These are phyloP conservation scores for Boletus pseudo-olivaceus DNA, from an alignment of 768 basidiomycete species.

Conservation along the genomic window DNA sequence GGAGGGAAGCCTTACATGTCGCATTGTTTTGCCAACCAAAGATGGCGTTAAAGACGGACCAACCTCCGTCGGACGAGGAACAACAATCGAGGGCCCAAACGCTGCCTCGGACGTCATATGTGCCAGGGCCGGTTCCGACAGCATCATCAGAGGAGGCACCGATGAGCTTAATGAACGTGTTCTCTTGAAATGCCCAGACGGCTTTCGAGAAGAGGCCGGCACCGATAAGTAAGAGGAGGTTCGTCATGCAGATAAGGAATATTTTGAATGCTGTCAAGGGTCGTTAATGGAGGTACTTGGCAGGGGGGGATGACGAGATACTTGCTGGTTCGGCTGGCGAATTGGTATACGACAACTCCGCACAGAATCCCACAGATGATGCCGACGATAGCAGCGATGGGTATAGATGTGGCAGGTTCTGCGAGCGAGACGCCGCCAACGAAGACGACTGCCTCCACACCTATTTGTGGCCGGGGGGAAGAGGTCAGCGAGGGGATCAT, in stretches of 20 bases:
- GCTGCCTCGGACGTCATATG: slow-evolving; percentile 74
- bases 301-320: background rate
- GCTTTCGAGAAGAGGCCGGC: slow-evolving; percentile 87
- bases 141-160: slow-evolving; percentile 71
- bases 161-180: slow-evolving; percentile 64
- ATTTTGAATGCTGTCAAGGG: slow-evolving; percentile 57
- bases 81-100: slow-evolving; percentile 90
- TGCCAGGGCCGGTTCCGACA: slow-evolving; percentile 75
- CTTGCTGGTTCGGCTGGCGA: slow-evolving; percentile 70
- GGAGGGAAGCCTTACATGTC: slow-evolving; percentile 41
- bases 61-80: slow-evolving; percentile 60
- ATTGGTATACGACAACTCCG: slow-evolving; percentile 77
- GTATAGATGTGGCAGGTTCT: slow-evolving; percentile 78
- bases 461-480: slow-evolving; percentile 28
- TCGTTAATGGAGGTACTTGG: background rate
- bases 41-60: slow-evolving; percentile 81
- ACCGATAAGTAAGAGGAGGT: slow-evolving; percentile 88
- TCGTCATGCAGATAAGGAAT: slow-evolving; percentile 91
- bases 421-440: slow-evolving; percentile 91
- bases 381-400: slow-evolving; percentile 86
- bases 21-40: slow-evolving; percentile 89
- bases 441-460: slow-evolving; percentile 88
- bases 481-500: background rate
- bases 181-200: slow-evolving; percentile 65
- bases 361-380: slow-evolving; percentile 70